Conservation (phyloP, 108 stramenopile species). For the Stephanodiscus triporus region DNA sequence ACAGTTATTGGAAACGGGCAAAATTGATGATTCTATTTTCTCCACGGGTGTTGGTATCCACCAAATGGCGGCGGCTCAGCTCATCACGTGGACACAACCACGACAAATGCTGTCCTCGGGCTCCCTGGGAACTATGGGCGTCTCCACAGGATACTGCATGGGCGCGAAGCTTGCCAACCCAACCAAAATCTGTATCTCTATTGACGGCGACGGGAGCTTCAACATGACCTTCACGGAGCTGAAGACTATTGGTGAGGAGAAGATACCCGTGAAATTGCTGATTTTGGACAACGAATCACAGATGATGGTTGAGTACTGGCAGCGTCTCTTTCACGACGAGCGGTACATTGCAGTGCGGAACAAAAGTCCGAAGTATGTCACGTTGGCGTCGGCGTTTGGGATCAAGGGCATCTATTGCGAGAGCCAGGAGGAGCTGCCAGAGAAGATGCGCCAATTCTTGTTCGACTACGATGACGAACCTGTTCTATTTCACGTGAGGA, state of each 20-base stretch:
- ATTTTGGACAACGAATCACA: constrained; percentile 91
- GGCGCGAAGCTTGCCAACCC: constrained; percentile 91
- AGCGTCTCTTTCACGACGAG: constrained; percentile 88
- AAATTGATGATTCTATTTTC: constrained; percentile 82
- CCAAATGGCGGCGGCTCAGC: constrained; percentile 94
- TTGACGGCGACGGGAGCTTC: constrained; percentile 92
- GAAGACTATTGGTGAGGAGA: constrained; percentile 85
- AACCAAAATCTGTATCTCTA: constrained; percentile 74
- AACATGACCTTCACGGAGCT: constrained; percentile 94
- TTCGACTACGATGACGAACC: constrained; percentile 87
- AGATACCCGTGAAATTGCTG: constrained; percentile 88
- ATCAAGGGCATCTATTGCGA: constrained; percentile 83
- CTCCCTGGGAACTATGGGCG: constrained; percentile 94
- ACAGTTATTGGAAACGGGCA: constrained; percentile 73
- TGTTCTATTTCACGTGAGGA: constrained; percentile 87
- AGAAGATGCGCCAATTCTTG: constrained; percentile 81
- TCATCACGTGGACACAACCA: constrained; percentile 93
- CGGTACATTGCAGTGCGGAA: constrained; percentile 88
- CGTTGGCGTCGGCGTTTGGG: constrained; percentile 78
- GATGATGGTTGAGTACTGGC: constrained; percentile 97
- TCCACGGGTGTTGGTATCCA: constrained; percentile 91
- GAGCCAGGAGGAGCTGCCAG: constrained; percentile 73
- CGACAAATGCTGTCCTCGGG: constrained; percentile 88
- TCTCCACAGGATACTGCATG: constrained; percentile 82
- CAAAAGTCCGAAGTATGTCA: constrained; percentile 78